Base-by-base conservation (phyloP, 768 basidiomycete species). In the Suillus americanus region DNA sequence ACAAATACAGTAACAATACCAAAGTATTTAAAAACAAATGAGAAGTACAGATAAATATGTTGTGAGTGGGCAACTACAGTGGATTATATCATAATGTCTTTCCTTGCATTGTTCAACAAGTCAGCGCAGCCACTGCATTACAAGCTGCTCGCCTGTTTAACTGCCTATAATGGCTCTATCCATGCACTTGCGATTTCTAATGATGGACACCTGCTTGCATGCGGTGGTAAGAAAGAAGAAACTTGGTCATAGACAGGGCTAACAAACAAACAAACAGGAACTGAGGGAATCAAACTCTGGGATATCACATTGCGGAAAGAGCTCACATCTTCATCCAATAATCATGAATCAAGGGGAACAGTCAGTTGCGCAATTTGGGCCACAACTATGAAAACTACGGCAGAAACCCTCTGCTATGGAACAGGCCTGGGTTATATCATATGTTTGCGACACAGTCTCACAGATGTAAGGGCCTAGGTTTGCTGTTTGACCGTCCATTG, bases 331-430 rank as follows among this genome's bases (percentile, higher is more conserved):
- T 60, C 57, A 5, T 55, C 46, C 14, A 12, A 25, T 14, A 13
- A 50, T 25, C 23, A 51, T 3, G 63, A 38, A 3, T 56, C 45
- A 4, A 2, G 54, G 37, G 64, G 60, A 18, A n/a, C 41, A 9
- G 50, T 66, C n/a, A 60, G 57, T 25, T 63, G 50, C 13, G 12
- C 55, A 38, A 63, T 25, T 2, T 67, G 64, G 66, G 50, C 57
- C 12, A 67, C 30, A 18, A 65, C 51, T 33, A 33, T 33, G 33
- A 18, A 67, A 6, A 43, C 28, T 7, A 2, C 23, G 6, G 6
- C 28, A 0, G 62, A 68, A 53, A 69, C 51, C 1, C 25, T 69
- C 1, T 63, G 64, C 33, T 69, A 69, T 41, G 66, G 66, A 0
- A 69, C 50, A 4, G 45, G 59, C 0, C 30, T 63, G 0, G 66